Evolutionary conservation across 768 basidiomycete genomes (phyloP), one percentile per base, ranked within the genome.

Genomic region (Collybiopsis confluens): DNA sequence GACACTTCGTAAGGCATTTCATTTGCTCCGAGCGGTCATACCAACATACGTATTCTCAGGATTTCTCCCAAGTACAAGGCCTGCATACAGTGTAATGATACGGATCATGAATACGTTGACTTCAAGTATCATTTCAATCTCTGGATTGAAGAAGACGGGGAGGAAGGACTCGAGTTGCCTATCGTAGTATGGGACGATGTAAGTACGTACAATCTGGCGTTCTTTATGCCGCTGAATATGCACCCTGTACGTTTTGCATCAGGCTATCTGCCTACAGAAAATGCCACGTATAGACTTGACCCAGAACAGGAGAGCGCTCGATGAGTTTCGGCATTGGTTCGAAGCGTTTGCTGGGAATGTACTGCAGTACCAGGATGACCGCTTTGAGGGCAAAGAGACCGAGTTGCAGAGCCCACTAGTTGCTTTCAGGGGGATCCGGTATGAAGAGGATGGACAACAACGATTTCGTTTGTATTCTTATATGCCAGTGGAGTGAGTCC

Each of bases 1-100:
- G 60, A 75, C 7, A 61, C 68, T 48, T 65, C 72, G 87, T 86
- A 56, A 60, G 75, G 63, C 27, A 37, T 26, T 47, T 8, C 27
- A 2, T 15, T 49, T 3, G 21, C 20, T 35, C 50, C 5, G 11
- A 21, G n/a, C 27, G 20, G 40, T 15, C 18, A 27, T 18, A 26
- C 15, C 13, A 16, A 41, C 26, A 45, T 13, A 23, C 18, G 41
- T 18, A 24, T 58, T 48, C 37, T 15, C 49, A 88, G 86, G 30
- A 68, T 84, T 21, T 73, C 75, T 0, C 60, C 62, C 21, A 67
- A 58, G 2, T 71, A 69, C 28, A 68, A 67, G 56, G 71, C 70
- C 21, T 88, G 86, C 59, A 62, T 73, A 4, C 62, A 64, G 11
- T 88, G 87, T 61, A 68, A 70, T 46, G 81, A 85, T 60, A 72